phyloP scores from a whole-genome alignment of 2,329 filamentous ascomycete species.

The Botrytis paeoniae region DNA sequence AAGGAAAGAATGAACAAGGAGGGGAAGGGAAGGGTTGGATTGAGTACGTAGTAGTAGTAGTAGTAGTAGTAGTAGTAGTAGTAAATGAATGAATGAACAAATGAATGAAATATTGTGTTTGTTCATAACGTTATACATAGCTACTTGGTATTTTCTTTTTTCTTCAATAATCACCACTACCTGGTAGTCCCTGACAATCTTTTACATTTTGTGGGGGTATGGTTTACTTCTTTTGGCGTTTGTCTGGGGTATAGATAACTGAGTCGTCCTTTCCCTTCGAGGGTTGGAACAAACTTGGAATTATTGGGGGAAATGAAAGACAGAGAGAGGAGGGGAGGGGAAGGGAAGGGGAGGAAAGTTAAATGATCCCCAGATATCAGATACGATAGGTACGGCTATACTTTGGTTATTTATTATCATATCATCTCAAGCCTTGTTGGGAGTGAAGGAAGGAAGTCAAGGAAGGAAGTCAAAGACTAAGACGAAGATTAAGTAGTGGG shows the following conservation, averaged over 20 bases:
- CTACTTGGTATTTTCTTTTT: not conserved
- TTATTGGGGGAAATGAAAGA: not conserved
- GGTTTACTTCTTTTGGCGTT: not conserved
- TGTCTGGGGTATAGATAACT: constrained; percentile 15
- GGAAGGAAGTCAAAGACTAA: not conserved
- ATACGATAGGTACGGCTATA: constrained; percentile 8
- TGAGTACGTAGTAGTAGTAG: not conserved
- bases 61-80: no score
- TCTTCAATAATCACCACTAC: not conserved
- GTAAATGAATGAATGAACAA: no score
- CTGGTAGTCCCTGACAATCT: not conserved
- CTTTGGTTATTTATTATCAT: not conserved
- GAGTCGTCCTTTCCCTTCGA: not conserved
- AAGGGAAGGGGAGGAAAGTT: not conserved
- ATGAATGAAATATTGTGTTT: not conserved
- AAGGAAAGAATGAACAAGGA: not conserved
- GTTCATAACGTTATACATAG: not conserved
- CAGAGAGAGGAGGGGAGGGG: not conserved
- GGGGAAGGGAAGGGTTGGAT: not conserved
- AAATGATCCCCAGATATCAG: not conserved
- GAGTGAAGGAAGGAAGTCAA: not conserved
- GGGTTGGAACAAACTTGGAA: not conserved
- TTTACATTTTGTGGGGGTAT: not conserved
- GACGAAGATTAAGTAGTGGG: not conserved
- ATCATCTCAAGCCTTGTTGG: not conserved